A percentile compares a stretch with the other conserved stretches of the same genome.
Conservation (phyloP, 805 yeast species). For the Candida cerambycidarum region DNA sequence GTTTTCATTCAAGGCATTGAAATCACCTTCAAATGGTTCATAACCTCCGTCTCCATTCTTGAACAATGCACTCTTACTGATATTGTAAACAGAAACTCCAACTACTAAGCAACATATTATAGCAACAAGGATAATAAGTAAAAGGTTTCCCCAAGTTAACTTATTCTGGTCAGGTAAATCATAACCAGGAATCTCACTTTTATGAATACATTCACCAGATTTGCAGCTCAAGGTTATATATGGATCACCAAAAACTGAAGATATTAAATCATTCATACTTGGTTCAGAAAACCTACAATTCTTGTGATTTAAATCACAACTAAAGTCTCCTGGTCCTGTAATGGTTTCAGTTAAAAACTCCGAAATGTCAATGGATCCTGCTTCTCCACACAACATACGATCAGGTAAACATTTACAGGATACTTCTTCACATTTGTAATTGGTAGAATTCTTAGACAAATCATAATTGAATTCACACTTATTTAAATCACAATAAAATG, state of each 20-base stretch:
- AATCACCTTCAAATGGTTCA: constrained; percentile 28
- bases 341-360: constrained; percentile 90
- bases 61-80: constrained; percentile 64
- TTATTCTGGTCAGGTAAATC: constrained; percentile 56
- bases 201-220: constrained; percentile 91
- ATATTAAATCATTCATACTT: constrained; percentile 88
- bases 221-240: constrained; percentile 76
- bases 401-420: constrained; percentile 91
- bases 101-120: constrained; percentile 43
- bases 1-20: constrained; percentile 40
- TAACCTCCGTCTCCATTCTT: constrained; percentile 22
- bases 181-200: constrained; percentile 91
- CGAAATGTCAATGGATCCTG: constrained; percentile 91
- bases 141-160: constrained; percentile 46
- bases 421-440: constrained; percentile 73
- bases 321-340: constrained; percentile 88
- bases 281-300: constrained; percentile 88
- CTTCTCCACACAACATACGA: constrained; percentile 89
- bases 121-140: constrained; percentile 46
- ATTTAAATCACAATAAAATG: constrained; percentile 83
- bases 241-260: constrained; percentile 93
- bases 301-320: constrained; percentile 64
- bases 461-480: constrained; percentile 73
- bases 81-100: constrained; percentile 45
- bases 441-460: constrained; percentile 60